Conservation (phyloP, 73 alveolate genomes). For the Symbiodinium natans region DNA sequence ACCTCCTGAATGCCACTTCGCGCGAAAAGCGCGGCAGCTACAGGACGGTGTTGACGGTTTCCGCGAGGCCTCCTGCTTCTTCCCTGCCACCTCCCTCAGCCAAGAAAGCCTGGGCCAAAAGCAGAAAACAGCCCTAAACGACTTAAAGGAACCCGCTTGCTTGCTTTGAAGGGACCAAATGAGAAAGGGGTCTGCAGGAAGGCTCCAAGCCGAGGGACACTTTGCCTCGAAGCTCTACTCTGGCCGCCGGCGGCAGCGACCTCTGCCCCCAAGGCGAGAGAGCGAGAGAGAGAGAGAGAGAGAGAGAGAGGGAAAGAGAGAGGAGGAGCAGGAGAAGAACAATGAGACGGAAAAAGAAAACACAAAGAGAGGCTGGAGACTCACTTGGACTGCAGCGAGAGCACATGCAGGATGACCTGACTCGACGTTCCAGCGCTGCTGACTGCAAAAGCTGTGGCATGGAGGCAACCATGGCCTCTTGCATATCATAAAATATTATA, state of each 20-base stretch:
- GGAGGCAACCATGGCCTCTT: background rate
- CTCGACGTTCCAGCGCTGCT: no score
- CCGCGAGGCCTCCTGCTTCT: constrained; percentile 32
- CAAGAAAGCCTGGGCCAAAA: constrained; percentile 34
- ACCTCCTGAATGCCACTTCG: constrained; percentile 19
- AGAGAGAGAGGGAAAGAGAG: no score
- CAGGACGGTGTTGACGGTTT: background rate
- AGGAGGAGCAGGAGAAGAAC: no score
- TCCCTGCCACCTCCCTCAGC: constrained; percentile 51
- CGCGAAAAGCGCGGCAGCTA: background rate
- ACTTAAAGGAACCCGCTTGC: background rate
- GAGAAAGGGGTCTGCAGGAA: background rate
- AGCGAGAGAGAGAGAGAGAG: no score
- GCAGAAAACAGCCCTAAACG: background rate
- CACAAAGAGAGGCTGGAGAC: no score
- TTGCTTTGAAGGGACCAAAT: no score
- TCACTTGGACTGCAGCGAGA: background rate
- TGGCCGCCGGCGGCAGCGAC: constrained; percentile 27
- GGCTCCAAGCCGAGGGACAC: constrained; percentile 9
- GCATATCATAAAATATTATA: background rate
- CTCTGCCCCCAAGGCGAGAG: no score
- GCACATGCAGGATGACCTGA: background rate
- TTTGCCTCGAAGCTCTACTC: constrained; percentile 64
- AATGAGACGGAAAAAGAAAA: no score
- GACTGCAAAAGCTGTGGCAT: no score